These are phyloP conservation scores for Cyberlindnera maclurae DNA, from an alignment of 805 yeast species.

Conservation along the genomic window DNA sequence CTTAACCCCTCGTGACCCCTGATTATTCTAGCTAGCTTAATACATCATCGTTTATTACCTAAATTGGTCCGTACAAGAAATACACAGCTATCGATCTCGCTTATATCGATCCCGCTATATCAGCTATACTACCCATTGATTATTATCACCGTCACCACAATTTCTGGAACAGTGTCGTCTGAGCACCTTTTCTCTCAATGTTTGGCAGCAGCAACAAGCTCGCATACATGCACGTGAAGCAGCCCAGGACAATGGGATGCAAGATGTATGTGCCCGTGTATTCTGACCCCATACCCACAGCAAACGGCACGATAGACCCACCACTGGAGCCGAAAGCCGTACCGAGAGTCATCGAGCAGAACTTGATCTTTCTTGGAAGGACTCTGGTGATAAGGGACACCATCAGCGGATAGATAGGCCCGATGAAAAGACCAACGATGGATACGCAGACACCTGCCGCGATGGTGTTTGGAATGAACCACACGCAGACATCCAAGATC, in stretches of 20 bases:
- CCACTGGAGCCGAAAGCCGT: constrained; percentile 53
- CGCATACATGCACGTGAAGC: constrained; percentile 28
- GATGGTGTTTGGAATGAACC: constrained; percentile 40
- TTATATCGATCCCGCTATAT: too few species aligned
- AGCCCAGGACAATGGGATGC: constrained; percentile 38
- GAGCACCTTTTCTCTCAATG: constrained; percentile 28
- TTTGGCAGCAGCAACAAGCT: constrained; percentile 40
- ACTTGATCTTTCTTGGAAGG: constrained; percentile 45
- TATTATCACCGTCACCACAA: constrained; percentile 14
- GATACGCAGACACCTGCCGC: constrained; percentile 40
- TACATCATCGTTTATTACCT: too few species aligned
- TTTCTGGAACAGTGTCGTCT: constrained; percentile 17
- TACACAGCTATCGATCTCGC: too few species aligned
- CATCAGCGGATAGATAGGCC: constrained; percentile 53
- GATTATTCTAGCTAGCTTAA: too few species aligned
- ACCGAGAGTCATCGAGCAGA: constrained; percentile 41
- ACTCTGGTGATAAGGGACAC: constrained; percentile 36
- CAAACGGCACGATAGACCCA: constrained; percentile 49
- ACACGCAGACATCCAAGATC: constrained; percentile 33
- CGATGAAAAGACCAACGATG: constrained; percentile 45
- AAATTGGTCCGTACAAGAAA: too few species aligned
- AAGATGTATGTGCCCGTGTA: constrained; percentile 40
- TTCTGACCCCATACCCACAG: constrained; percentile 44
- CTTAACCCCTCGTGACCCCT: too few species aligned
- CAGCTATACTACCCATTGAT: too few species aligned